Base-by-base conservation (phyloP, 164 flowering plant genomes). In the Tetracentron sinense region DNA sequence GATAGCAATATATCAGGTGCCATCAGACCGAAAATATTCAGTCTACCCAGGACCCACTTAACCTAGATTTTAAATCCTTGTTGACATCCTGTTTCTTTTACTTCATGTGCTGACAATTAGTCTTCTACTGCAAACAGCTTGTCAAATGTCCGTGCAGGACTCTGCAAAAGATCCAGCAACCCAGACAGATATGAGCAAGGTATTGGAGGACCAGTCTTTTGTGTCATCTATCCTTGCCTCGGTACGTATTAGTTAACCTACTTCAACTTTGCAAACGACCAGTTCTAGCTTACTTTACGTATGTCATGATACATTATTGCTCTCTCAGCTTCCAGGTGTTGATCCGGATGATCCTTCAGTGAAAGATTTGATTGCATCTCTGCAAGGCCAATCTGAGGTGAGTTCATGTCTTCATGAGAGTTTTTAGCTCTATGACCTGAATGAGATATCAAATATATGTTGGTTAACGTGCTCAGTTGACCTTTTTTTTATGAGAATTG, bases 331-430 rank as follows among this genome's bases (percentile, higher is more conserved):
- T 72, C 96, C 96, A 20, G 98, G 98, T 44, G 98, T 90, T 73
- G 93, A 88, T 70, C 91, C 93, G 42, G 84, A 88, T 76, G 96
- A 92, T 68, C 95, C 96, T 28, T 82, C 95, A 15, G 93, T 90
- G 56, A 90, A 80, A 76, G 96, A 92, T 65, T 67, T 90, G 69
- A 86, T 92, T 71, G 96, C 95, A 58, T 90, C 98, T 59, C 75
- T 92, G 81, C 92, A 86, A 79, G 81, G 67, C 71, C 89, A 82
- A 70, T 62, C 87, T 44, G 92, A 86, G 86, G 96, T 92, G 72
- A 75, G 88, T 66, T 60, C 53, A 26, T 61, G 52, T 19, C 12
- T 14, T 51, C 2, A 42, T 21, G 8, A 38, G 25, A 31, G 10
- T 53, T 26, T 31, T 63, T 28, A 7, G 3, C 14, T 51, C 25